A percentile compares a stretch with the other conserved stretches of the same genome.
Conservation (phyloP, 192 early-diverging fungal species). For the Coemansia interrupta region DNA sequence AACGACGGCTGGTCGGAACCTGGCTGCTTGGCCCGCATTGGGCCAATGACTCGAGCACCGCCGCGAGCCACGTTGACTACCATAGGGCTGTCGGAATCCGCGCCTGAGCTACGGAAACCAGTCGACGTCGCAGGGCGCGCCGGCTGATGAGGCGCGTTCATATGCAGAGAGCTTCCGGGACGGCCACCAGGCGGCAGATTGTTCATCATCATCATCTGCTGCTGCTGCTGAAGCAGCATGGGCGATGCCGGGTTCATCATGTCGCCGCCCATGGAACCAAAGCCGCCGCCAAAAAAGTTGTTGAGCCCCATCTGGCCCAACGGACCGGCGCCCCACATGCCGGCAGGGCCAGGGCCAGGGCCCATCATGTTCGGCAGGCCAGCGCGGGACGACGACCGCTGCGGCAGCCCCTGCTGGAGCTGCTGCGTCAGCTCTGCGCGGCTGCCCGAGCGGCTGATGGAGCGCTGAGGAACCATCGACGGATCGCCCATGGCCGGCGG, state of each 20-base stretch:
- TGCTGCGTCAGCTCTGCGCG: slow-evolving; percentile 32
- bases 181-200: slow-evolving; percentile 15
- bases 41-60: slow-evolving; percentile 50
- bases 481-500: slow-evolving; percentile 15
- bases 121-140: slow-evolving; percentile 39
- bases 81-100: slow-evolving; percentile 27
- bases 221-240: slow-evolving; percentile 24
- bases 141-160: slow-evolving; percentile 14
- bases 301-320: slow-evolving; percentile 30
- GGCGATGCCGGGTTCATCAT: slow-evolving; percentile 27
- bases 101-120: slow-evolving; percentile 20
- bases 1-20: slow-evolving; percentile 21
- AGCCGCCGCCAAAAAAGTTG: slow-evolving; percentile 42
- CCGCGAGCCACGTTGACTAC: slow-evolving; percentile 49
- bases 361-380: slow-evolving; percentile 8
- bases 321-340: slow-evolving; percentile 28
- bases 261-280: slow-evolving; percentile 42
- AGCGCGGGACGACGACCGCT: slow-evolving; percentile 34
- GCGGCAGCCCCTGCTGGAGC: slow-evolving; percentile 21
- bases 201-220: slow-evolving; percentile 16
- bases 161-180: slow-evolving; percentile 47
- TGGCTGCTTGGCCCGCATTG: slow-evolving; percentile 37
- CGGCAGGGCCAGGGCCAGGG: slow-evolving; percentile 12
- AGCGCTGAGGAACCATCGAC: slow-evolving; percentile 20
- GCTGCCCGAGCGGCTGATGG: slow-evolving; percentile 39